Base-by-base conservation (phyloP, 1,284 basidiomycete species). In the Boletellus deceptivus region DNA sequence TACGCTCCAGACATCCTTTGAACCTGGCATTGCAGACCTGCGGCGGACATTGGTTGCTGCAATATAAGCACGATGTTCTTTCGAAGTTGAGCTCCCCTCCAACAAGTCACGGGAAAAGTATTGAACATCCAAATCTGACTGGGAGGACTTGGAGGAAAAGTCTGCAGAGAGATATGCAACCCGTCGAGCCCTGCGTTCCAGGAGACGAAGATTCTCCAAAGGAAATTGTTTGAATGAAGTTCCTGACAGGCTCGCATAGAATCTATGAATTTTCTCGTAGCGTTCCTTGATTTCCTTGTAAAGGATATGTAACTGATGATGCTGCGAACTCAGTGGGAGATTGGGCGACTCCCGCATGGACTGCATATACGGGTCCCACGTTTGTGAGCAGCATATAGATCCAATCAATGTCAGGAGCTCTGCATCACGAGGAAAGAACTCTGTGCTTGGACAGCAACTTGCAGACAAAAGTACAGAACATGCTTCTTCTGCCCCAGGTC, bases 401-500 rank as follows among this genome's bases (percentile, higher is more conserved):
- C 54, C 50, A 22, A 80, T 76, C 22, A 61, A 40, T 5, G 44
- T 16, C 6, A 80, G 53, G 14, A 77, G 55, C 2, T 60, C 41
- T 3, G 50, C 55, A n/a, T 75, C 71, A 0, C 59, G 54, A 4
- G 29, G 11, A 4, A 48, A 50, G 4, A 79, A 62, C 10, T 52
- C 56, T 54, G 70, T 64, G 50, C 75, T 75, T 0, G 78, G 75
- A 14, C 57, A 61, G 25, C 65, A 74, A 7, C 60, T 51, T 3
- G 75, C 68, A 2, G 74, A 75, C 2, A 51, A 53, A 6, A 79
- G 59, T 17, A 72, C 59, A 27, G 60, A 55, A 16, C 79, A 53
- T 1, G 77, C 77, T 48, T 79, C 72, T 44, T 78, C 72, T 1
- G 71, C 74, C 3, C 79, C 79, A 0, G 72, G 74, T 31, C 64